Evolutionary conservation across 2,329 filamentous ascomycete species (phyloP), one percentile per base, ranked within the genome.

Genomic region (Aspergillus novofumigatus): DNA sequence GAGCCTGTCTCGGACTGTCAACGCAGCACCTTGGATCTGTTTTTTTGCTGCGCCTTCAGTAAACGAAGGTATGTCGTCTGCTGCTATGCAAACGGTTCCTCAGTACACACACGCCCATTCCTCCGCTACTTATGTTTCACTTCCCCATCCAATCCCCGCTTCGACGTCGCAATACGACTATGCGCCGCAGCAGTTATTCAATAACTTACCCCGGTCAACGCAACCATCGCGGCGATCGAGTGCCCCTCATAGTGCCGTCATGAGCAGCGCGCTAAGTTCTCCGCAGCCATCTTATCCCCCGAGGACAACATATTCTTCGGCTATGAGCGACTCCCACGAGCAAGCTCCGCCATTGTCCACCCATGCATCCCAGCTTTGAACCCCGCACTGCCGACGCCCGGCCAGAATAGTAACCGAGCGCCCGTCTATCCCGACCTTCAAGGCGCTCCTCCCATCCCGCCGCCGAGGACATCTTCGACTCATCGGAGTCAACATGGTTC

Each of bases 381-480:
- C 51, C 56, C 67, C 32, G 54, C 67, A 54, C 64, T 66, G 53
- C 54, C 62, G 52, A 63, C 72, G 56, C 53, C 71, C 44, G 57
- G 63, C 41, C 64, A 67, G 52, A 68, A 67, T 57, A 67, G 65
- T 55, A 68, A 71, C 62, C 69, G 63, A 65, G 56, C 73, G 65
- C 64, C 64, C 62, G 65, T 68, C 48, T 69, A 71, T 45, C 69
- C 75, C 54, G 76, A 83, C 77, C 75, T 83, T 80, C 74, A 85
- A 82, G 77, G 75, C 57, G 74, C 74, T 29, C 85, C 89, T 53
- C 88, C 90, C 25, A 82, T 90, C 65, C 87, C 89, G 55, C 92
- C 90, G 50, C 90, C 90, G 38, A 85, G 92, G 68, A 92, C 90
- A 7, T 95, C 92, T 14, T 94, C 91, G 47, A 88, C 86, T 62